Evolutionary conservation across 345 rosid genomes (phyloP), one percentile per base, ranked within the genome.

Genomic region (Pelargonium nanum): DNA sequence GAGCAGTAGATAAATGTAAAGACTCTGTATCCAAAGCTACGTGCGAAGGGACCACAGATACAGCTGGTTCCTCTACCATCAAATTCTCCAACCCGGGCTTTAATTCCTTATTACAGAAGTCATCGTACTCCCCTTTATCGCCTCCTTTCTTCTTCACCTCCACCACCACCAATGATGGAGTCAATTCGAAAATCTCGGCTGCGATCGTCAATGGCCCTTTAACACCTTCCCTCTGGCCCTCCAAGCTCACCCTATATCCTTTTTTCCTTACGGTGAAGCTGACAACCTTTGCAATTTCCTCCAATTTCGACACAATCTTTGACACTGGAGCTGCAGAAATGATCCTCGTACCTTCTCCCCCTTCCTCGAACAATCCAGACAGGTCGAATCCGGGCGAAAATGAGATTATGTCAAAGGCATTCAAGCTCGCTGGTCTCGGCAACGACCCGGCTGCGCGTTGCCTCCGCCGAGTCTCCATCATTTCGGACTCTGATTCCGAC

Each of bases 241-340:
- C 78, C 72, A 75, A 56, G 68, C 65, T 75, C 50, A 75, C 78
- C 30, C 78, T 75, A 26, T 44, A 75, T 52, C 70, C 78, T 64
- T 75, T 75, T 57, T 75, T 75, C 70, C 78, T 75, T 20, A 75
- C 78, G 4, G 78, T 57, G 64, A 75, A 75, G 72, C 75, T 67
- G 50, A 70, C 78, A 44, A 75, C 66, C 60, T 75, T 67, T 12
- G 78, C 78, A 67, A 75, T 75, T 55, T 75, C 78, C 69, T 75
- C 78, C 70, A 75, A 45, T 48, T 75, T 75, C 0, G 75, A 59
- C 9, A 75, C 64, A 20, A 75, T 70, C 72, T 64, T 75, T 0
- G 78, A 63, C 22, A 75, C 72, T 19, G 77, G 77, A 21, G 77
- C 77, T 5, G 74, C 74, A 1, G 77, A 74, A 13, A 74, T 73